A percentile compares a stretch with the other conserved stretches of the same genome.
These are phyloP conservation scores for Mucor sp. DNA, from an alignment of 371 early-diverging fungal species.

Conservation along the genomic window DNA sequence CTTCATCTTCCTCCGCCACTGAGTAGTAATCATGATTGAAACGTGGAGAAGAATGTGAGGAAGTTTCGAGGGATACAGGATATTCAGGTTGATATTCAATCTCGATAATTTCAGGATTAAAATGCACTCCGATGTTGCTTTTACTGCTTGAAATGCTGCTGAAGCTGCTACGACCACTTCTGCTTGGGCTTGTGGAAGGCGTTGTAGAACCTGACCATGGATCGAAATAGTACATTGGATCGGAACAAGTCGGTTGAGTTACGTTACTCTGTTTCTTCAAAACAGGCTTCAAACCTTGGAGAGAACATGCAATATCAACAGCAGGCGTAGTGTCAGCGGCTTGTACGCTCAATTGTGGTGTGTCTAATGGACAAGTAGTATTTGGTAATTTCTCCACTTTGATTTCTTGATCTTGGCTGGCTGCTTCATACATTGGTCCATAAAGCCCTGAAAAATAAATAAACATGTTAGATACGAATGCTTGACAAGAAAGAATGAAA, in stretches of 20 bases:
- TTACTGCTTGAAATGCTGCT: slow-evolving; percentile 8
- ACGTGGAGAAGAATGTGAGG: neutral
- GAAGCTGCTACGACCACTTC: slow-evolving; percentile 14
- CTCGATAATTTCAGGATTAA: slow-evolving; percentile 36
- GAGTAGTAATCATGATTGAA: neutral
- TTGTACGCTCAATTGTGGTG: neutral
- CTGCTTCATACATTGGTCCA: slow-evolving; percentile 32
- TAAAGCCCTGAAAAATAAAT: slow-evolving; percentile 26
- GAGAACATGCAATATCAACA: slow-evolving; percentile 2
- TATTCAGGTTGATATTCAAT: slow-evolving; percentile 36
- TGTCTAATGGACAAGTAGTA: neutral
- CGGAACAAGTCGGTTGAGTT: slow-evolving; percentile 30
- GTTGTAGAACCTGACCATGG: slow-evolving; percentile 6
- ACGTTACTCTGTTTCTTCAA: slow-evolving; percentile 28
- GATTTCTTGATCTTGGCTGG: neutral
- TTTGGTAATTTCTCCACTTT: slow-evolving; percentile 5
- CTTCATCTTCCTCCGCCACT: neutral
- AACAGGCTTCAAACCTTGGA: slow-evolving; percentile 35
- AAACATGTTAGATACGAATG: neutral
- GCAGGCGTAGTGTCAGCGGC: neutral
- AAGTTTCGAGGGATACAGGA: slow-evolving; percentile 19
- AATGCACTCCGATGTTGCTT: slow-evolving; percentile 23
- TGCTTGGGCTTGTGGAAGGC: neutral
- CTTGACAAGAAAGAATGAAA: neutral
- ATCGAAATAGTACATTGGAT: slow-evolving; percentile 6